Conservation (phyloP, 768 basidiomycete genomes). For the Serendipita sp. region DNA sequence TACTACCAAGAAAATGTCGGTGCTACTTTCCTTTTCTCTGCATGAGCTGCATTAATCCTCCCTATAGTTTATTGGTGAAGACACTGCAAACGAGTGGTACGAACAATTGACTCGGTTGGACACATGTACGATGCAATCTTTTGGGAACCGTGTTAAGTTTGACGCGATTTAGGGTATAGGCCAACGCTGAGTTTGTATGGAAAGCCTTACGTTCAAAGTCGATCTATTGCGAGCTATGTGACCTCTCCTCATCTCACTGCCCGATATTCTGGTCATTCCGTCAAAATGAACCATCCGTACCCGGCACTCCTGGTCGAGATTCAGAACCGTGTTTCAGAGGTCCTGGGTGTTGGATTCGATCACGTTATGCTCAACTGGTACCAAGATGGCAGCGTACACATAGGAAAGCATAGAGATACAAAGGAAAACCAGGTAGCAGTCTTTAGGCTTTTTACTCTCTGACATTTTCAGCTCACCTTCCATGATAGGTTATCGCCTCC, state of each 20-base stretch:
- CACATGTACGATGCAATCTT: constrained; percentile 19
- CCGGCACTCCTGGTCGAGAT: constrained; percentile 22
- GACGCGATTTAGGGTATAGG: constrained; percentile 21
- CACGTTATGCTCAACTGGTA: constrained; percentile 29
- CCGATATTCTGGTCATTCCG: constrained; percentile 24
- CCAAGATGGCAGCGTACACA: constrained; percentile 23
- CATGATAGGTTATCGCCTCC: constrained; percentile 25
- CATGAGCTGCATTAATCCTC: neutral
- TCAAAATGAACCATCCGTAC: constrained; percentile 23
- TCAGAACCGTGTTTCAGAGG: constrained; percentile 18
- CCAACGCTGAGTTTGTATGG: constrained; percentile 29
- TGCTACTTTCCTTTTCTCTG: neutral
- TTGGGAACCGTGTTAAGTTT: neutral
- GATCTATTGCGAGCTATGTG: constrained; percentile 24
- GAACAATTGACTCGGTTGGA: constrained; percentile 20
- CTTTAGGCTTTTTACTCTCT: neutral
- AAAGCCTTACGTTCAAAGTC: constrained; percentile 23
- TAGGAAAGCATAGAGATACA: constrained; percentile 18
- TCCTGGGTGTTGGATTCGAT: constrained; percentile 24
- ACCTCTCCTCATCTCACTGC: constrained; percentile 19
- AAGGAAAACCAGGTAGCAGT: constrained; percentile 20
- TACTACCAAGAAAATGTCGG: constrained; percentile 15
- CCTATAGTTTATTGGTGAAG: constrained; percentile 18
- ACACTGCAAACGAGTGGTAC: constrained; percentile 21
- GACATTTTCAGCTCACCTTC: neutral